Base-by-base conservation (phyloP, 2,329 filamentous ascomycete species). In the Myriosclerotinia curreyana region DNA sequence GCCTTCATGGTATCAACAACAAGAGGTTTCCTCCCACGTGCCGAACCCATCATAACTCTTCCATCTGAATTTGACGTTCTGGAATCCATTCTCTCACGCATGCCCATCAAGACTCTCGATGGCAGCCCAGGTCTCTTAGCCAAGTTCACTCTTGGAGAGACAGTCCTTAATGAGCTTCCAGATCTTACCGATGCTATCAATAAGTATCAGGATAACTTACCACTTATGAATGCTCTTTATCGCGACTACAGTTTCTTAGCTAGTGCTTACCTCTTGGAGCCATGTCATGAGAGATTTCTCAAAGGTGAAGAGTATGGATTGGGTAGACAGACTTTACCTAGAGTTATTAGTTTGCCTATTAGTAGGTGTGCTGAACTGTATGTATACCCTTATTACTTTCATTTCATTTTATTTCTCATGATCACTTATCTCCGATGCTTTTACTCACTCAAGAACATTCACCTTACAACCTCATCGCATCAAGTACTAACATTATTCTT, bases 181-280 rank as follows among this genome's bases (percentile, higher is more conserved):
- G 90, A 96, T 76, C 80, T 96, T 55, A 90, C 89, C 0, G 81
- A 81, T 6, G 82, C 85, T 69, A 83, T 96, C 64, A 88, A 95
- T 72, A 85, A 86, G 76, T 88, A 90, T 70, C 81, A 83, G 70
- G 79, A 87, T 66, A 88, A 96, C 77, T 82, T 94, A 48, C 88
- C 89, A 20, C 79, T 91, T 65, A 86, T 96, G 80, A 95, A 93
- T 72, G 92, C 92, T 42, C 79, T 96, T 55, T 96, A 96, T 76
- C 84, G 93, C 25, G 93, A 97, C 79, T 97, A 96, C 76, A 90
- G 90, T 17, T 97, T 96, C 81, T 79, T 96, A 38, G 90, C 92
- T 6, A 96, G 91, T 31, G 90, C 92, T 0, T 96, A 96, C 75
- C 81, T 97, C 38, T 86, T 97, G 38, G 93, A 97, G 80, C 93